These are phyloP conservation scores for Hypoxylon rickii DNA, from an alignment of 495 filamentous ascomycete species.

Conservation along the genomic window DNA sequence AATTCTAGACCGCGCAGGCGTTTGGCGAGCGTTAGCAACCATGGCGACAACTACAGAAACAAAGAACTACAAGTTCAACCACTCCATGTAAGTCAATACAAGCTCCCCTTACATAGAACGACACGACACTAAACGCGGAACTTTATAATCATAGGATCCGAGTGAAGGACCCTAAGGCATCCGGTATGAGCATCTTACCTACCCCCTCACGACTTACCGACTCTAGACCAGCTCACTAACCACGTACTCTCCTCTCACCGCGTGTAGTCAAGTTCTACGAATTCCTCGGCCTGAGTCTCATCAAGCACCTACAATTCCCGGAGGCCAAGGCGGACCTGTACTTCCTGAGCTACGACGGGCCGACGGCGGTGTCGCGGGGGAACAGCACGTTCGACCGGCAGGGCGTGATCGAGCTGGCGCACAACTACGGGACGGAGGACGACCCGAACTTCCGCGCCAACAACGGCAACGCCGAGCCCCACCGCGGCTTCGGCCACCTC, in stretches of 20 bases:
- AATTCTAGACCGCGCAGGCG: conserved; percentile 1
- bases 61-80: conserved; percentile 86
- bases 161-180: conserved; percentile 90
- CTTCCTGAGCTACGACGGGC: conserved; percentile 76
- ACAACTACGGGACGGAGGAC: conserved; percentile 94
- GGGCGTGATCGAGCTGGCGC: conserved; percentile 89
- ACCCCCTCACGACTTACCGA: conserved; percentile 1
- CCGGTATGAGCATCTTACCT: conserved; percentile 51
- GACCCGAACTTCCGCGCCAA: conserved; percentile 80
- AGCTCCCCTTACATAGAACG: neutral
- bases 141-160: conserved; percentile 69
- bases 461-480: conserved; percentile 88
- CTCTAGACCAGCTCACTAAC: neutral
- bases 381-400: conserved; percentile 80
- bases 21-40: conserved; percentile 45
- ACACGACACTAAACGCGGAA: neutral
- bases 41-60: conserved; percentile 76
- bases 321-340: conserved; percentile 91
- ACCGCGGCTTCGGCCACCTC: conserved; percentile 88
- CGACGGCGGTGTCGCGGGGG: conserved; percentile 62
- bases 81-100: conserved; percentile 67
- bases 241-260: too few species aligned
- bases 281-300: conserved; percentile 83
- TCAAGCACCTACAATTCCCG: conserved; percentile 70
- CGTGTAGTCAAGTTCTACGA: conserved; percentile 84